A percentile compares a stretch with the other conserved stretches of the same genome.
These are phyloP conservation scores for Podaxis carcinomalis DNA, from an alignment of 768 basidiomycete genomes.

Conservation along the genomic window DNA sequence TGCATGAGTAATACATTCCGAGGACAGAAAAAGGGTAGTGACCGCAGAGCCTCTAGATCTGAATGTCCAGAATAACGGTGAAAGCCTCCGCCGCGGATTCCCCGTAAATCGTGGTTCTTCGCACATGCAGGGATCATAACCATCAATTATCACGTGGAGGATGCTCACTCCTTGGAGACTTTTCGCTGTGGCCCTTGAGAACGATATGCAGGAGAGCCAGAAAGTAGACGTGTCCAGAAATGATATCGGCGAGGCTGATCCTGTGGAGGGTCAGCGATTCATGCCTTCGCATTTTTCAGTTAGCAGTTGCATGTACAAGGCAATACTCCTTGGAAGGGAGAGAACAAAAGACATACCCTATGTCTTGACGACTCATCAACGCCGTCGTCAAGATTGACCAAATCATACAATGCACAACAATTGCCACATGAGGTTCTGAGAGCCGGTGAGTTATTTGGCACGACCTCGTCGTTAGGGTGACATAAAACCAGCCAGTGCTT, in stretches of 20 bases:
- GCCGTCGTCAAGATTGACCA: slow-evolving; percentile 11
- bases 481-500: neutral
- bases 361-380: slow-evolving; percentile 12
- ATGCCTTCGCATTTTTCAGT: neutral
- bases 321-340: neutral
- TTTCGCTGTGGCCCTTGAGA: neutral
- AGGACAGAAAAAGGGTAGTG: neutral
- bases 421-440: neutral
- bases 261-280: neutral
- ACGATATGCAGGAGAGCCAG: neutral
- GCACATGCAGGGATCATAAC: neutral
- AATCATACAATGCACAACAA: slow-evolving; percentile 1
- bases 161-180: neutral
- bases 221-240: neutral
- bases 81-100: slow-evolving; percentile 4
- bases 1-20: neutral
- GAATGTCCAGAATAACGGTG: slow-evolving; percentile 9
- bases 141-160: neutral
- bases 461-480: slow-evolving; percentile 2
- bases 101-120: neutral
- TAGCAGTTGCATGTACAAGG: neutral
- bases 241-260: neutral
- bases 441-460: neutral
- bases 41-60: slow-evolving; percentile 1
- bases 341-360: neutral